phyloP scores from a whole-genome alignment of 2,329 filamentous ascomycete genomes.

The Harringtonia aguacate region DNA sequence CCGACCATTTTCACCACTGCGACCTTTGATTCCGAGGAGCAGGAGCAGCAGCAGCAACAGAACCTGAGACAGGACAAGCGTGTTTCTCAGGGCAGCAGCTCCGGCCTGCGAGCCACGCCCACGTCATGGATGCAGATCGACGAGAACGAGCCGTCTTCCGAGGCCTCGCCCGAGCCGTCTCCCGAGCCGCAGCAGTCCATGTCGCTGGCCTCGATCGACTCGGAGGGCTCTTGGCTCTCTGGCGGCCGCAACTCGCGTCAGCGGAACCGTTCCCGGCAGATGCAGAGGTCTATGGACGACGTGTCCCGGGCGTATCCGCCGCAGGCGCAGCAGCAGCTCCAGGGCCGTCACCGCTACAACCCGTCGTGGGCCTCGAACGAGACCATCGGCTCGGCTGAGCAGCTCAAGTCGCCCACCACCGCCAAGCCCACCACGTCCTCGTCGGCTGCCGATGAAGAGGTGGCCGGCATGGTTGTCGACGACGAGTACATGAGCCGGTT shows the following conservation, averaged over 20 bases:
- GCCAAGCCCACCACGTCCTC: neutral
- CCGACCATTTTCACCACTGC: constrained; percentile 1
- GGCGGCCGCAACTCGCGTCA: constrained; percentile 44
- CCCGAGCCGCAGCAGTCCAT: constrained; percentile 62
- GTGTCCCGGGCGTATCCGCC: constrained; percentile 25
- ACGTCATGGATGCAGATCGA: constrained; percentile 28
- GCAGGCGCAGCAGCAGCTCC: constrained; percentile 28
- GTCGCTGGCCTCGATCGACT: constrained; percentile 88
- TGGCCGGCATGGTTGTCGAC: constrained; percentile 34
- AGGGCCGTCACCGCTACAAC: constrained; percentile 34
- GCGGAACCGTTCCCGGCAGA: constrained; percentile 27
- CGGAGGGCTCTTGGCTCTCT: constrained; percentile 91
- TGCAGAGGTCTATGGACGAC: constrained; percentile 44
- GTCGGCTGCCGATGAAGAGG: neutral
- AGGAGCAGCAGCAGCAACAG: constrained; percentile 16
- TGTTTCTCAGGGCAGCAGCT: neutral
- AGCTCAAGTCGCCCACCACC: constrained; percentile 18
- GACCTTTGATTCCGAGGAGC: neutral
- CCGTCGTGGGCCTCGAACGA: constrained; percentile 30
- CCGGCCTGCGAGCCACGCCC: constrained; percentile 29
- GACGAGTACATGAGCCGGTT: constrained; percentile 64
- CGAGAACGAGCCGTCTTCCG: constrained; percentile 38
- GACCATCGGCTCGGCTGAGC: constrained; percentile 34
- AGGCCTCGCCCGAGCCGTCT: constrained; percentile 36
- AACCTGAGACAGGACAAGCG: no score